These are phyloP conservation scores for Didymella arachidicola DNA, from an alignment of 2,329 filamentous ascomycete genomes.

Conservation along the genomic window DNA sequence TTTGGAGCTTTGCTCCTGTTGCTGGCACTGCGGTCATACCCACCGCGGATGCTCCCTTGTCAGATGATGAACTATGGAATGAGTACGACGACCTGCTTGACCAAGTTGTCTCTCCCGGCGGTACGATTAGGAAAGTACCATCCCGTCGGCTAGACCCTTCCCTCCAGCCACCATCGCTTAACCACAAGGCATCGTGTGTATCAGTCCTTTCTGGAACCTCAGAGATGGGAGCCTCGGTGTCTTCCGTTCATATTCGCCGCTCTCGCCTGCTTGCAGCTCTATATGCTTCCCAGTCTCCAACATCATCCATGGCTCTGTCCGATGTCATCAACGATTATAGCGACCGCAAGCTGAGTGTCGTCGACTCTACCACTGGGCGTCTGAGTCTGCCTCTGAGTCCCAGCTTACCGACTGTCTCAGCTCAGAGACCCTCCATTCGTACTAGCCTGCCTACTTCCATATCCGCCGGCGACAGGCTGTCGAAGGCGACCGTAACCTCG, in stretches of 20 bases:
- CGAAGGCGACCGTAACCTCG: constrained; percentile 41
- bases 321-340: constrained; percentile 63
- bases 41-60: constrained; percentile 66
- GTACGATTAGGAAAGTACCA: constrained; percentile 14
- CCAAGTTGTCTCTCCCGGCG: constrained; percentile 62
- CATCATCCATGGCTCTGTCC: constrained; percentile 62
- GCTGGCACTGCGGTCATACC: constrained; percentile 69
- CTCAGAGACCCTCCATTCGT: constrained; percentile 42
- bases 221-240: constrained; percentile 31
- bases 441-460: constrained; percentile 47
- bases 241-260: constrained; percentile 56
- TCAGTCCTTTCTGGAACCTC: constrained; percentile 45
- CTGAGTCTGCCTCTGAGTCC: constrained; percentile 47
- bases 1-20: constrained; percentile 65
- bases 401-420: constrained; percentile 42
- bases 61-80: constrained; percentile 90
- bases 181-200: constrained; percentile 31
- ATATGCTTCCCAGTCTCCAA: constrained; percentile 58
- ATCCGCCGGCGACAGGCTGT: constrained; percentile 40
- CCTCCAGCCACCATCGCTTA: constrained; percentile 42
- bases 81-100: constrained; percentile 91
- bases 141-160: constrained; percentile 35
- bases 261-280: constrained; percentile 61
- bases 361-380: constrained; percentile 51
- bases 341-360: constrained; percentile 49